Conservation (phyloP, 345 rosid species). For the Geranium brycei region DNA sequence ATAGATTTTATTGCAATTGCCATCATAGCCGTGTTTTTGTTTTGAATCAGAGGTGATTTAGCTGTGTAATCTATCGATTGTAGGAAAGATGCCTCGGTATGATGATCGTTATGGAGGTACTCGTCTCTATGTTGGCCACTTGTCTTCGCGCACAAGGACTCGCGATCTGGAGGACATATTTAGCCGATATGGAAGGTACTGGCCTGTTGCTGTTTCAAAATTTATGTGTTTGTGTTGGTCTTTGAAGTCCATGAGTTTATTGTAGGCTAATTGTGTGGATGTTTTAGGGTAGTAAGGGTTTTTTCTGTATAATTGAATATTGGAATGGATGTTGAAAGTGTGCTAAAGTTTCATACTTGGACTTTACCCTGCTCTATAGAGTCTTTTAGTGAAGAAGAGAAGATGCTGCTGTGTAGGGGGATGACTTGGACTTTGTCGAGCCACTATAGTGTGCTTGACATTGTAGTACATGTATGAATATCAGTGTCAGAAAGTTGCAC, state of each 20-base stretch:
- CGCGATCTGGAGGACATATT: conserved; percentile 65
- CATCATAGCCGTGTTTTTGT: not conserved
- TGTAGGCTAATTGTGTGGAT: no score
- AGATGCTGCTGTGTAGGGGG: conserved; percentile 3
- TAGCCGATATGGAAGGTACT: conserved; percentile 68
- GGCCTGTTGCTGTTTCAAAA: not conserved
- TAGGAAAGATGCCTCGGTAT: conserved; percentile 52
- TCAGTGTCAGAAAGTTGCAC: conserved; percentile 29
- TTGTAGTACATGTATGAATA: conserved; percentile 15
- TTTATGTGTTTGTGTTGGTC: not conserved
- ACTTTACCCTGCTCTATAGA: no score
- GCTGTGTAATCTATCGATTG: not conserved
- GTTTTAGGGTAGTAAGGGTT: no score
- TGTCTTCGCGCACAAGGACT: conserved; percentile 50
- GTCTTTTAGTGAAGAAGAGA: not conserved
- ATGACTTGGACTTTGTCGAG: conserved; percentile 8
- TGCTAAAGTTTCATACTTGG: not conserved
- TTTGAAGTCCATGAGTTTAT: no score
- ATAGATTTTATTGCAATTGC: not conserved
- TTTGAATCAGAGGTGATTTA: not conserved
- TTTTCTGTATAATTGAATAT: no score
- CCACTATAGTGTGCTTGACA: conserved; percentile 18
- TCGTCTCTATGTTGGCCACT: conserved; percentile 67
- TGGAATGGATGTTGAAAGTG: not conserved
- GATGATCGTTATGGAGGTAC: conserved; percentile 57